phyloP scores from a whole-genome alignment of 78 protist genomes.

The Dictyostelium intermedium region DNA sequence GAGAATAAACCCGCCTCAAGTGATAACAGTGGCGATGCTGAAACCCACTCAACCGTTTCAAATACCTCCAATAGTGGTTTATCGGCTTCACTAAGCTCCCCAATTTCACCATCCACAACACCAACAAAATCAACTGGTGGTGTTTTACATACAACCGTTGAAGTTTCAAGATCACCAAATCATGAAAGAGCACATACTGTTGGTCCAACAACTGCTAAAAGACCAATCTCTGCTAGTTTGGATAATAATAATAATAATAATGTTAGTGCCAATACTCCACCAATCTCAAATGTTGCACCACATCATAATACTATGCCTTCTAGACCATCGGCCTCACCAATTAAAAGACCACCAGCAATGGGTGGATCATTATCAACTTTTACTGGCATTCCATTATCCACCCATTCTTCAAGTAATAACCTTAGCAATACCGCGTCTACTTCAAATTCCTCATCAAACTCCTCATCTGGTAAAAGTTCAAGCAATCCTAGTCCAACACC shows the following conservation, averaged over 20 bases:
- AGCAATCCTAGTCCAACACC: background rate
- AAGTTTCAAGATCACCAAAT: background rate
- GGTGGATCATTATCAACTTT: background rate
- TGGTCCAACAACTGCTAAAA: background rate
- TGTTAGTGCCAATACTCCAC: background rate
- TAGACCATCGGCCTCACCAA: background rate
- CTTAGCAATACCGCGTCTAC: background rate
- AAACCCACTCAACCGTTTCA: background rate
- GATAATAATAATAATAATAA: background rate
- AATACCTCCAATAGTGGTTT: background rate
- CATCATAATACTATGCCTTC: background rate
- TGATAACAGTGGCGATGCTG: background rate
- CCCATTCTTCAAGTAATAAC: background rate
- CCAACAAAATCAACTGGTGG: background rate
- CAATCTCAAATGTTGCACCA: background rate
- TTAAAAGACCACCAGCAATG: background rate
- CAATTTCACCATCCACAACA: background rate
- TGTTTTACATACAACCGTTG: background rate
- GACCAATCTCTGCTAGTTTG: background rate
- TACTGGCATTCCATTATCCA: background rate
- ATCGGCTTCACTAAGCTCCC: background rate
- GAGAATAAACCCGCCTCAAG: constrained; percentile 36
- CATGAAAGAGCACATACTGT: background rate
- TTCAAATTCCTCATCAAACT: background rate
- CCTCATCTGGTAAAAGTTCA: background rate